These are phyloP conservation scores for Lablab purpureus DNA, from an alignment of 306 rosid species.

Conservation along the genomic window DNA sequence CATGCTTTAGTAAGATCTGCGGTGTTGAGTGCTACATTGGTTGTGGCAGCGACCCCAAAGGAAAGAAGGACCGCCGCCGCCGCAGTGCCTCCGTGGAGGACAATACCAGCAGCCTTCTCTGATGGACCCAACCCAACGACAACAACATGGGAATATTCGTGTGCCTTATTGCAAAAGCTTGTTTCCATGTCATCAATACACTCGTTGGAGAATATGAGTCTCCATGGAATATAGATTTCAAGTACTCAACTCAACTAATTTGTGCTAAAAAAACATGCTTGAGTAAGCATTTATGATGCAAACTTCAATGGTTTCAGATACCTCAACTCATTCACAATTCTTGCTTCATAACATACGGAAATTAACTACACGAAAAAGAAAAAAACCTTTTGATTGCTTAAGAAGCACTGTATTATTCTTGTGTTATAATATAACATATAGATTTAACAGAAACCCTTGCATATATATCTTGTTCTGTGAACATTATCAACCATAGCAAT, in stretches of 20 bases:
- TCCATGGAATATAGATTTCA: too few species aligned
- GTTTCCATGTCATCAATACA: too few species aligned
- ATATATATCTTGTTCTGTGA: not conserved
- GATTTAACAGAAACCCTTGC: conserved; percentile 24
- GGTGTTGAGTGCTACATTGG: conserved; percentile 78
- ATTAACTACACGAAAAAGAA: too few species aligned
- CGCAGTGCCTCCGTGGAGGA: conserved; percentile 52
- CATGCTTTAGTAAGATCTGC: conserved; percentile 86
- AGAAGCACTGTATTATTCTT: conserved; percentile 3
- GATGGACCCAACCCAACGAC: not conserved
- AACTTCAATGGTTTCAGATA: too few species aligned
- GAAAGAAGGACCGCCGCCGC: conserved; percentile 51
- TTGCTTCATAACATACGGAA: too few species aligned
- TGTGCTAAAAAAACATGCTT: too few species aligned
- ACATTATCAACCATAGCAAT: not conserved
- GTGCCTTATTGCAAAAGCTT: too few species aligned
- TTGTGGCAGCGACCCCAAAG: conserved; percentile 58
- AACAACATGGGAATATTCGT: not conserved
- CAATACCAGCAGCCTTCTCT: conserved; percentile 44
- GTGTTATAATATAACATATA: not conserved
- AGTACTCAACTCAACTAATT: too few species aligned
- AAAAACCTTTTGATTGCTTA: not conserved
- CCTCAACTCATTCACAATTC: too few species aligned
- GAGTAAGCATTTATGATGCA: too few species aligned
- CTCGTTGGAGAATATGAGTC: too few species aligned